Evolutionary conservation across 73 alveolate species (phyloP).

Genomic region (Paramecium biaurelia): DNA sequence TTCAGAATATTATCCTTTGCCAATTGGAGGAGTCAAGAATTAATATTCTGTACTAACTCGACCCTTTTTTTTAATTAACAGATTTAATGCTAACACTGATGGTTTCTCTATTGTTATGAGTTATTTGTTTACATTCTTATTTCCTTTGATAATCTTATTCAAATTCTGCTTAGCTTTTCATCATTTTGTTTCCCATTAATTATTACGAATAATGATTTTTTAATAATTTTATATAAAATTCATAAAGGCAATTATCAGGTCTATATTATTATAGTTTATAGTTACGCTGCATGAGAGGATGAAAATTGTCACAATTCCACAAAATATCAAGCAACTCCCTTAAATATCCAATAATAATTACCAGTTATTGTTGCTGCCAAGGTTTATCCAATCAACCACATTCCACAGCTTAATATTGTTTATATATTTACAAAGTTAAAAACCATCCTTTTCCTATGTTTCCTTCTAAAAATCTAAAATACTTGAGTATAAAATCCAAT

Average conservation of each 20-base stretch:
- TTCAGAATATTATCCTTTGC: conserved; percentile 46
- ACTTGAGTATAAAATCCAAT: not conserved
- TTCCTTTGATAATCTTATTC: not conserved
- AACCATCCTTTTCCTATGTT: conserved; percentile 33
- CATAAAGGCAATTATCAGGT: not conserved
- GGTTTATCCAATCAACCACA: conserved; percentile 2
- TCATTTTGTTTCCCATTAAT: conserved; percentile 18
- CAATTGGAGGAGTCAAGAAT: conserved; percentile 43
- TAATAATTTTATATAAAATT: not conserved
- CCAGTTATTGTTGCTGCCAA: not conserved
- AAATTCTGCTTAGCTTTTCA: not conserved
- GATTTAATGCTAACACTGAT: not conserved
- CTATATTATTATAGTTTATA: not conserved
- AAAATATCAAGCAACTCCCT: not conserved
- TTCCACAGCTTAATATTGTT: not conserved
- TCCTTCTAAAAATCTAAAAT: conserved; percentile 42
- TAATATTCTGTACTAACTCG: conserved; percentile 25
- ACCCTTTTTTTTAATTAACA: not conserved
- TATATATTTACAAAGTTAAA: conserved; percentile 11
- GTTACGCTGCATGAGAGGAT: not conserved
- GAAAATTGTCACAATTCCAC: not conserved
- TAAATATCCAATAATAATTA: not conserved
- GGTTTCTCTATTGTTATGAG: not conserved
- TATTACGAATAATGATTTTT: not conserved
- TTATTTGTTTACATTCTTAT: not conserved